These are phyloP conservation scores for Mycena citricolor DNA, from an alignment of 1,284 basidiomycete species.

Conservation along the genomic window DNA sequence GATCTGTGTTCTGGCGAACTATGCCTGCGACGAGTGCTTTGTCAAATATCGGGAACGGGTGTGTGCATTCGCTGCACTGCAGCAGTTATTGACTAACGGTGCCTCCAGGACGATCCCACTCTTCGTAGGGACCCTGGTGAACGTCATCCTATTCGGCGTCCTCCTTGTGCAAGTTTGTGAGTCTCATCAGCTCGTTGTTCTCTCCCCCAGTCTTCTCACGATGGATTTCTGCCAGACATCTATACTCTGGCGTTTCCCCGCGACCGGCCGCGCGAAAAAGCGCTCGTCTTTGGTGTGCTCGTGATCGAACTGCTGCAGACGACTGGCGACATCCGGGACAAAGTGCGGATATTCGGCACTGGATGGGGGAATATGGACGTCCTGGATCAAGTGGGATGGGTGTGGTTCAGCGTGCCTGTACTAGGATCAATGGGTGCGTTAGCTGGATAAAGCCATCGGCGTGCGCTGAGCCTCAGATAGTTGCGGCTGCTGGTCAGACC, in stretches of 20 bases:
- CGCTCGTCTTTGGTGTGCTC: background rate
- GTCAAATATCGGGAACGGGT: too few species aligned
- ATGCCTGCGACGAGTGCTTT: too few species aligned
- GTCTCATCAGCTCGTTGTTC: background rate
- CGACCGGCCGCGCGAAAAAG: background rate
- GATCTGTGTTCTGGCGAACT: too few species aligned
- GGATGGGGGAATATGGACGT: constrained; percentile 4
- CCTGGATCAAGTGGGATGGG: constrained; percentile 7
- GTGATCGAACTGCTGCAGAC: background rate
- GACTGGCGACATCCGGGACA: background rate
- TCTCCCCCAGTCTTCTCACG: background rate
- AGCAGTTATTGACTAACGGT: too few species aligned
- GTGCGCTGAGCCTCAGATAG: background rate
- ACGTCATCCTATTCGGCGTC: constrained; percentile 1
- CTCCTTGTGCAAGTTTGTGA: constrained; percentile 9
- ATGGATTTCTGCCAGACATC: constrained; percentile 1
- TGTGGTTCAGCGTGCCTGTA: constrained; percentile 7
- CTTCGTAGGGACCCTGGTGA: constrained; percentile 7
- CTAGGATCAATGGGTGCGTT: background rate
- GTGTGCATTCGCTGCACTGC: too few species aligned
- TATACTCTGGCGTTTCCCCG: constrained; percentile 5
- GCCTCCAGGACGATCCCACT: background rate
- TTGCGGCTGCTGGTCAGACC: background rate
- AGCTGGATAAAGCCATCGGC: background rate
- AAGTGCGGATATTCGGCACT: background rate